Base-by-base conservation (phyloP, 139 green algal species). In the Tetraselmis striata region DNA sequence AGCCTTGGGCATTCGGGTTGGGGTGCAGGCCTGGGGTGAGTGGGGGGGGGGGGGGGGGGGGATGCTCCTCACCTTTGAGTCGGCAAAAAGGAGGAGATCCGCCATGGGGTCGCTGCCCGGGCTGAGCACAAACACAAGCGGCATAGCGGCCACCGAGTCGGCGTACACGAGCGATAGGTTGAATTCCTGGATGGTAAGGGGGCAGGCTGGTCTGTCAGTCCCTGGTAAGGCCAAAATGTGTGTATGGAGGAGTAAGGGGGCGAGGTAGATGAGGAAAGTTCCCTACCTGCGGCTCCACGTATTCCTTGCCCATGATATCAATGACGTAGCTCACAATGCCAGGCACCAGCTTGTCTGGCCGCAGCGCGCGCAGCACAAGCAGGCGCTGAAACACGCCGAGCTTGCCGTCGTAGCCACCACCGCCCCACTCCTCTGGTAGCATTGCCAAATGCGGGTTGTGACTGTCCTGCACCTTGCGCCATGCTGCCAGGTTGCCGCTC, bases 91-190 rank as follows among this genome's bases (percentile, higher is more conserved):
- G 26, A 95, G 87, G 75, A 96, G 86, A 1, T 84, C 79, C 0
- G 87, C 87, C 77, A 90, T 95, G n/a, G 92, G 92, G 84, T 95
- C 92, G 2, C 86, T 92, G 28, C 85, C 85, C n/a, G 85, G 82
- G 0, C 87, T 93, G 32, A 96, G 88, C 59, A 96, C 89, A 81
- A 96, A 96, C 76, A 96, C 91, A 31, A 96, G 90, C 11, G 93
- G 93, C 1, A 76, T 86, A 59, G 67, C 90, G 59, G 88, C 83
- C 18, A 77, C 84, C 24, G 87, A 93, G 87, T 95, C 93, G 79
- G 89, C 87, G 89, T 89, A 96, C 67, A 29, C 79, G 2, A 80
- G 31, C 74, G 67, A 79, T n/a, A 89, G 74, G 29, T 82, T 82
- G 75, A 89, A 82, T 11, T 83, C 83, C 25, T n/a, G n/a, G n/a